These are phyloP conservation scores for Spinellus fusiger DNA, from an alignment of 192 early-diverging fungal genomes.

Conservation along the genomic window DNA sequence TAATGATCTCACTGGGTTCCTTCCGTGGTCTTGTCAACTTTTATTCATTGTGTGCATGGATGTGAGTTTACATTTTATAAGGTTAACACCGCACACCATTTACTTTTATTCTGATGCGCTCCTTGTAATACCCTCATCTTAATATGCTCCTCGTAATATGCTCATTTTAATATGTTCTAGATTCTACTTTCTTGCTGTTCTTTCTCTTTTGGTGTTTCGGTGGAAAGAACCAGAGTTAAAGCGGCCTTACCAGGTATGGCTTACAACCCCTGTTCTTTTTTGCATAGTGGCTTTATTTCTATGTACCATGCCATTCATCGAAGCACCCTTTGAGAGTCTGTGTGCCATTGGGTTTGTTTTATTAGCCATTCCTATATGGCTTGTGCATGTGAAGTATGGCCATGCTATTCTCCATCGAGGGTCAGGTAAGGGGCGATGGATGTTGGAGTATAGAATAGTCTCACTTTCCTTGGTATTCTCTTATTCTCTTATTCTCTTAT, in stretches of 20 bases:
- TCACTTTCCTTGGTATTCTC: too few species aligned
- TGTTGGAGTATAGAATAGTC: too few species aligned
- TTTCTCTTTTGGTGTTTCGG: conserved; percentile 57
- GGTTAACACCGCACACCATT: too few species aligned
- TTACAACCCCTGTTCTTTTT: conserved; percentile 61
- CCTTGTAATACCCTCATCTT: too few species aligned
- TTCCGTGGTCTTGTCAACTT: conserved; percentile 71
- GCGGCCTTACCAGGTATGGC: conserved; percentile 68
- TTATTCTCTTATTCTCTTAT: neutral
- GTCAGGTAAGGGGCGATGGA: conserved; percentile 29
- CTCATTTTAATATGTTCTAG: too few species aligned
- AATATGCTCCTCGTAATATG: too few species aligned
- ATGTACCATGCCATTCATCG: conserved; percentile 52
- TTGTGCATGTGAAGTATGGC: conserved; percentile 37
- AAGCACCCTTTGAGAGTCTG: conserved; percentile 45
- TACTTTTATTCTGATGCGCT: too few species aligned
- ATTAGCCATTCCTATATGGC: conserved; percentile 48
- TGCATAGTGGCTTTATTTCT: conserved; percentile 53
- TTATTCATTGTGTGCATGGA: conserved; percentile 71
- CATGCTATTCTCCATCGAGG: conserved; percentile 28
- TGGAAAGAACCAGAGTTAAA: conserved; percentile 60
- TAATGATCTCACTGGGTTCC: conserved; percentile 59
- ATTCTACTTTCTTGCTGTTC: conserved; percentile 64
- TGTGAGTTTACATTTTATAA: conserved; percentile 33
- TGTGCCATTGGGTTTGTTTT: conserved; percentile 43